These are phyloP conservation scores for Ilyonectria sp. DNA, from an alignment of 2,329 filamentous ascomycete genomes.

Conservation along the genomic window DNA sequence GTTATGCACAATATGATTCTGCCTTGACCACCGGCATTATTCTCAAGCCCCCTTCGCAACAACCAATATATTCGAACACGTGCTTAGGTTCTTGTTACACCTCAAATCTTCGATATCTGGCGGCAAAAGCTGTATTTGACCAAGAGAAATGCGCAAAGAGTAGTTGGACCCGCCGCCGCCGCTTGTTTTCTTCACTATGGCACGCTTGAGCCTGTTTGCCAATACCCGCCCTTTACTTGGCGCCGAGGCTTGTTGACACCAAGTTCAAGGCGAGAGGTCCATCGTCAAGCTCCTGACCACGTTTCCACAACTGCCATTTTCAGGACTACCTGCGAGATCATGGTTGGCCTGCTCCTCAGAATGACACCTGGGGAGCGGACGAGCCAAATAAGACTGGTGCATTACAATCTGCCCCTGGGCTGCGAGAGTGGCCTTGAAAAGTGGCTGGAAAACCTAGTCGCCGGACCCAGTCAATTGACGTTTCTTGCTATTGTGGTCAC, in stretches of 20 bases:
- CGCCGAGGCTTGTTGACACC: constrained; percentile 2
- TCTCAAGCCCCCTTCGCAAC: constrained; percentile 3
- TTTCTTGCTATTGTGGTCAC: not conserved
- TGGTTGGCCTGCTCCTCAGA: constrained; percentile 20
- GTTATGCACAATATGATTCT: constrained; percentile 22
- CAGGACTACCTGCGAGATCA: not conserved
- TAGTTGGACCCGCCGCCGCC: not conserved
- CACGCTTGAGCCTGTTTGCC: constrained; percentile 4
- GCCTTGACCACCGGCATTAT: constrained; percentile 24
- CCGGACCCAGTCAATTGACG: not conserved
- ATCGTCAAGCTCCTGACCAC: not conserved
- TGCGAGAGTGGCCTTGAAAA: constrained; percentile 1
- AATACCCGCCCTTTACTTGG: constrained; percentile 21
- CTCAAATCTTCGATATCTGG: not conserved
- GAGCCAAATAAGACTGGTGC: constrained; percentile 2
- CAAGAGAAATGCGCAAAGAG: constrained; percentile 14
- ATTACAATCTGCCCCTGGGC: not conserved
- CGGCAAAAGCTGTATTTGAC: constrained; percentile 26
- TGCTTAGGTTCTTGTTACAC: not conserved
- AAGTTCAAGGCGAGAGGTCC: no score
- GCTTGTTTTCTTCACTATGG: constrained; percentile 32
- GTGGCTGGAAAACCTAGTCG: not conserved
- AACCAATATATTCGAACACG: constrained; percentile 33
- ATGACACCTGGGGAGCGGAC: constrained; percentile 16
- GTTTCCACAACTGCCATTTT: not conserved